phyloP scores from a whole-genome alignment of 306 rosid genomes.

The Heteromeles arbutifolia region DNA sequence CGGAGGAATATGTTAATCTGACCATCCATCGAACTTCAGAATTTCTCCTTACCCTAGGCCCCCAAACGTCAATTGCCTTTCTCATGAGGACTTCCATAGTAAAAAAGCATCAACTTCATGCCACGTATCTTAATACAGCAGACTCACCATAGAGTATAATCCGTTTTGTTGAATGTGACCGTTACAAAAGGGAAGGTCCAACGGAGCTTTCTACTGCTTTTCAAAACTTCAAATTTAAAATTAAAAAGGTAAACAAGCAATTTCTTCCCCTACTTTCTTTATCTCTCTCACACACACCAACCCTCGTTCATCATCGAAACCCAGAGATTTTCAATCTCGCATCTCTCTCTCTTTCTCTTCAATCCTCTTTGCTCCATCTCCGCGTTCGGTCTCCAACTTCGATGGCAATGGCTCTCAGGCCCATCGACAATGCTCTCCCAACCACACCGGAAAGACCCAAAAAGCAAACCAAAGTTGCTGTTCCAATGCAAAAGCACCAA shows the following conservation, averaged over 20 bases:
- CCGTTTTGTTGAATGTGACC: conserved; percentile 1
- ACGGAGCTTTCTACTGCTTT: conserved; percentile 27
- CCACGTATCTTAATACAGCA: not conserved
- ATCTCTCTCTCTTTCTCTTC: not conserved
- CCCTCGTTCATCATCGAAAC: not conserved
- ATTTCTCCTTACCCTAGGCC: too few species aligned
- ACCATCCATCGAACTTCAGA: too few species aligned
- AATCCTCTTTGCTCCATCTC: not conserved
- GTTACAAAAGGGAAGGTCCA: conserved; percentile 13
- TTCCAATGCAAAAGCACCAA: conserved; percentile 41
- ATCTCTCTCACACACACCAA: not conserved
- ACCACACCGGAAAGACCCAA: conserved; percentile 56
- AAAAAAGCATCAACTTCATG: not conserved
- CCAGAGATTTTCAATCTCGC: not conserved
- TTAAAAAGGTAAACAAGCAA: not conserved
- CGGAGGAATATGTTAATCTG: too few species aligned
- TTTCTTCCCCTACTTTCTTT: not conserved
- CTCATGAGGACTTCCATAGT: too few species aligned
- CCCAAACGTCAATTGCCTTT: too few species aligned
- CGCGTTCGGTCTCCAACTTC: not conserved
- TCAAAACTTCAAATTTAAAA: conserved; percentile 9
- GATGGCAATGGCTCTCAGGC: conserved; percentile 75
- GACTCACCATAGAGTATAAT: not conserved
- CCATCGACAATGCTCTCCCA: conserved; percentile 83
- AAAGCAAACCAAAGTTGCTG: conserved; percentile 56